Conservation (phyloP, 1,284 basidiomycete genomes). For the Cryptococcus jaspeensis region DNA sequence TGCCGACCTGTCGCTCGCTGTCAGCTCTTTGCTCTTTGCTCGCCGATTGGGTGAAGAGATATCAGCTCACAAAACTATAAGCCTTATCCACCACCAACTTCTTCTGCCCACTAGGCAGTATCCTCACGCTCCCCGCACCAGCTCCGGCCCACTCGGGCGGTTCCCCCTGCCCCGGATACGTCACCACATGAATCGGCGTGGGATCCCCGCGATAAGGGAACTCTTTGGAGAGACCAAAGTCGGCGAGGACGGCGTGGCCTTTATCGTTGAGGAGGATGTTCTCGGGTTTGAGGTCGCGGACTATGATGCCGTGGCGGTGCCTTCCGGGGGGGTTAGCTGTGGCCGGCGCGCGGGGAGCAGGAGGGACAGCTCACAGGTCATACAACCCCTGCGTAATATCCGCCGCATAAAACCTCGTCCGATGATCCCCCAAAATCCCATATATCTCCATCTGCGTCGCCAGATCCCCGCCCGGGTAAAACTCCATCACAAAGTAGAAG, state of each 20-base stretch:
- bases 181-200: constrained; percentile 28
- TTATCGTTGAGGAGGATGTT: constrained; percentile 81
- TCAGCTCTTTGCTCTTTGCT: no score
- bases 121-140: constrained; percentile 27
- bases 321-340: constrained; percentile 28
- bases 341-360: background rate
- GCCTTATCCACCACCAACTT: constrained; percentile 29
- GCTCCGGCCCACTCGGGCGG: constrained; percentile 35
- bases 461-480: constrained; percentile 93
- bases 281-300: constrained; percentile 59
- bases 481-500: constrained; percentile 70
- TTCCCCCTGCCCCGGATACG: constrained; percentile 20
- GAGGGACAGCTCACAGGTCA: constrained; percentile 58
- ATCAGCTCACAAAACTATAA: constrained; percentile 30
- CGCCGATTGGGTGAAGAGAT: background rate
- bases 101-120: constrained; percentile 11
- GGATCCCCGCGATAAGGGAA: constrained; percentile 45
- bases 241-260: constrained; percentile 92
- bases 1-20: constrained; percentile 51
- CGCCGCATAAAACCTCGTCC: constrained; percentile 91
- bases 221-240: constrained; percentile 68
- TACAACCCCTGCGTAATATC: constrained; percentile 95
- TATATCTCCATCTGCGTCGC: constrained; percentile 94
- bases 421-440: constrained; percentile 85
- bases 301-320: constrained; percentile 53